These are phyloP conservation scores for Apiotrichum porosum DNA, from an alignment of 1,284 basidiomycete genomes.

Conservation along the genomic window DNA sequence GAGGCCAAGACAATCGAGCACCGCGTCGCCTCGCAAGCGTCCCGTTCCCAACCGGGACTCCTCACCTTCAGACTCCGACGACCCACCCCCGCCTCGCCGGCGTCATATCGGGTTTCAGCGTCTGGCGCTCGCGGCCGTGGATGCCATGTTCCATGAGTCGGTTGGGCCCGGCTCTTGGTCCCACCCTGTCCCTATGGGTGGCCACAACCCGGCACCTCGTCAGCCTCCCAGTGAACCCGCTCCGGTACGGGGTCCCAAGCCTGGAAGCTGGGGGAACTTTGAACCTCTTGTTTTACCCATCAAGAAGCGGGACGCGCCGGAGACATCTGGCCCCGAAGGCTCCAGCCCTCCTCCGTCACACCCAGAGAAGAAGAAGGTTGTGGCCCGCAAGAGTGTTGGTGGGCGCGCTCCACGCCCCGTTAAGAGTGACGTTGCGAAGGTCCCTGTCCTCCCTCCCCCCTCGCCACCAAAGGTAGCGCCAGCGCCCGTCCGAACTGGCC, in stretches of 20 bases:
- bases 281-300: not conserved
- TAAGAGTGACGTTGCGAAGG: not conserved
- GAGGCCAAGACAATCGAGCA: too few relatives aligned
- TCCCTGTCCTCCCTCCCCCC: not conserved
- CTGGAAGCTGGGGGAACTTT: constrained; percentile 14
- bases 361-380: not conserved
- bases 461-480: not conserved
- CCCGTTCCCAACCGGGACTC: too few relatives aligned
- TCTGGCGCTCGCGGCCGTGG: too few relatives aligned
- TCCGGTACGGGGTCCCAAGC: not conserved
- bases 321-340: not conserved
- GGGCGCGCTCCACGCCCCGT: not conserved
- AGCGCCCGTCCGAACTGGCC: not conserved
- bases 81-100: too few relatives aligned
- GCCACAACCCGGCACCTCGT: not conserved
- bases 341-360: not conserved
- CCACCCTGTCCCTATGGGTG: not conserved
- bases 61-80: too few relatives aligned
- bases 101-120: too few relatives aligned
- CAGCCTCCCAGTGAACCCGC: not conserved
- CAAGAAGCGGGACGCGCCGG: not conserved
- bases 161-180: constrained; percentile 2
- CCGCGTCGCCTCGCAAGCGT: too few relatives aligned
- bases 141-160: not conserved
- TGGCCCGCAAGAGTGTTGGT: constrained; percentile 3